phyloP scores from a whole-genome alignment of 306 rosid genomes.

The Vigna unguiculata region DNA sequence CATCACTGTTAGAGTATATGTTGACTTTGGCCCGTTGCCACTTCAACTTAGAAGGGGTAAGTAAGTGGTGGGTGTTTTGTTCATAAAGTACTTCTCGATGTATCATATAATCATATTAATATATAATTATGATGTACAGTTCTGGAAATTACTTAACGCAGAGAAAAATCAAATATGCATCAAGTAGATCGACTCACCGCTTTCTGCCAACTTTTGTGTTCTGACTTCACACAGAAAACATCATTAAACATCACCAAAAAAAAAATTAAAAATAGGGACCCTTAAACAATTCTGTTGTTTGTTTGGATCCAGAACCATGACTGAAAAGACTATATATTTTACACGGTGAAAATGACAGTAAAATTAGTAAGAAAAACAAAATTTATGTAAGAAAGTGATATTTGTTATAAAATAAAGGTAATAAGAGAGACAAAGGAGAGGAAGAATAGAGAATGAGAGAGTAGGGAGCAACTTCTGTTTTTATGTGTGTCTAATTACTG shows the following conservation, averaged over 20 bases:
- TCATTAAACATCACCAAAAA: too few species aligned
- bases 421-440: too few species aligned
- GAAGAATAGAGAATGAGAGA: too few species aligned
- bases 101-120: constrained; percentile 46
- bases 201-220: constrained; percentile 1
- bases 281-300: not conserved
- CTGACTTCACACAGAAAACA: not conserved
- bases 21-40: constrained; percentile 24
- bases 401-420: too few species aligned
- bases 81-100: constrained; percentile 37
- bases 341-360: not conserved
- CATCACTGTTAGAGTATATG: constrained; percentile 36
- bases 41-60: constrained; percentile 41
- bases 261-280: not conserved
- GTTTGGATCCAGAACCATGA: not conserved
- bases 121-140: constrained; percentile 54
- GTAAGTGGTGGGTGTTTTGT: constrained; percentile 32
- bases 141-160: constrained; percentile 43
- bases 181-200: constrained; percentile 9
- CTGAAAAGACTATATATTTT: not conserved
- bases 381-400: not conserved
- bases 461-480: too few species aligned
- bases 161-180: constrained; percentile 39
- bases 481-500: too few species aligned
- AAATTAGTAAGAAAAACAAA: not conserved